Conservation (phyloP, 2,329 filamentous ascomycete genomes). For the Aurifilum marmelostoma region DNA sequence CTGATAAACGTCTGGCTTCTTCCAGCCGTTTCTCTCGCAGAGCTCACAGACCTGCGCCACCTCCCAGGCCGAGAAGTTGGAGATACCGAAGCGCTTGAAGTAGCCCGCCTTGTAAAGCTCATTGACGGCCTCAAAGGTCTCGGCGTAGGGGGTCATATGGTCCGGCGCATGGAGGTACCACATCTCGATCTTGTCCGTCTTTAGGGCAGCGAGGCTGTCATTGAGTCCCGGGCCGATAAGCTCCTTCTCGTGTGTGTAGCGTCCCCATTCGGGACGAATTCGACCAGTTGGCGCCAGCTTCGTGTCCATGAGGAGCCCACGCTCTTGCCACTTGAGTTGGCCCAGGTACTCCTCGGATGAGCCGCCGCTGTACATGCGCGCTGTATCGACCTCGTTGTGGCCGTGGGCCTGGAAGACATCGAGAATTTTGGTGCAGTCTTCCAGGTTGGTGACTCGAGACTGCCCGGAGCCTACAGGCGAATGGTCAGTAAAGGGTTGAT, state of each 20-base stretch:
- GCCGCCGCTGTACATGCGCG: conserved; percentile 65
- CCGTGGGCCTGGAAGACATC: conserved; percentile 68
- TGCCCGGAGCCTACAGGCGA: conserved; percentile 32
- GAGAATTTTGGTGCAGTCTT: conserved; percentile 63
- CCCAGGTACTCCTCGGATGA: conserved; percentile 61
- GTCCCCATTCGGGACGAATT: conserved; percentile 20
- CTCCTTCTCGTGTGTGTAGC: conserved; percentile 33
- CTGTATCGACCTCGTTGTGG: conserved; percentile 72
- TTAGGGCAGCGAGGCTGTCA: conserved; percentile 43
- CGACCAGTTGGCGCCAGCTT: conserved; percentile 42
- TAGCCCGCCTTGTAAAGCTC: conserved; percentile 48
- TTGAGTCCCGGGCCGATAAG: conserved; percentile 40
- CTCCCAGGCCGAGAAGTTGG: conserved; percentile 51
- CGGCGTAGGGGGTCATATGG: conserved; percentile 47
- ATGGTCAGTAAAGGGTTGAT: not conserved
- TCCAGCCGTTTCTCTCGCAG: conserved; percentile 45
- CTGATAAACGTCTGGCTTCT: conserved; percentile 50
- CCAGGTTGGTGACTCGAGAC: conserved; percentile 35
- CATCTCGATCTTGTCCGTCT: conserved; percentile 46
- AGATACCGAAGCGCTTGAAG: conserved; percentile 49
- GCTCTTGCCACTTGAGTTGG: conserved; percentile 41
- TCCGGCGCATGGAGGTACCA: conserved; percentile 57
- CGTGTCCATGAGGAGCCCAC: conserved; percentile 47
- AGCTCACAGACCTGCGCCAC: conserved; percentile 52
- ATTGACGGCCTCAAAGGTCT: conserved; percentile 51